A percentile compares a stretch with the other conserved stretches of the same genome.
Evolutionary conservation across 106 monocot species (phyloP).

Genomic region (Apostasia ramifera): DNA sequence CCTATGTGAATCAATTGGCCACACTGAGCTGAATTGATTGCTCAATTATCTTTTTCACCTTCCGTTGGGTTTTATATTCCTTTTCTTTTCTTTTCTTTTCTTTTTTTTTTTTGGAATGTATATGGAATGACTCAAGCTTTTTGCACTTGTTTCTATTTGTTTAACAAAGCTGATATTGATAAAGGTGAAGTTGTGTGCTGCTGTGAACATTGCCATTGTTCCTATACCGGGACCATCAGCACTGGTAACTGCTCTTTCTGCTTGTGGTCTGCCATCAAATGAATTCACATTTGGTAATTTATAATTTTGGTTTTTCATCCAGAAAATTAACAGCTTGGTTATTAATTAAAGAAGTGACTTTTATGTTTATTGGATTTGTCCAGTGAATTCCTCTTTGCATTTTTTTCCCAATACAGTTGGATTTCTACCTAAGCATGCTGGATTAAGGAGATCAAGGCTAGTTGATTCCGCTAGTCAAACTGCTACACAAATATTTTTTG

Average conservation of each 20-base stretch:
- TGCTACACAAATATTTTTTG: slow-evolving; percentile 79
- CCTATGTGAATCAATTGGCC: no score
- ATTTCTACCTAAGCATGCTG: slow-evolving; percentile 83
- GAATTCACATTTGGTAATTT: slow-evolving; percentile 92
- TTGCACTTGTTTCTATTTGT: no score
- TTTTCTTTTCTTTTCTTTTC: no score
- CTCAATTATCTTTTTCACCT: no score
- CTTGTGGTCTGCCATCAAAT: slow-evolving; percentile 70
- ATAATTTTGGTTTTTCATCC: background rate
- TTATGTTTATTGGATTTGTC: background rate
- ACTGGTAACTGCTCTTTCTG: slow-evolving; percentile 81
- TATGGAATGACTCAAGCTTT: no score
- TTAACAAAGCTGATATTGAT: background rate
- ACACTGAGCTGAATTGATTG: no score
- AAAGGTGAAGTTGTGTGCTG: slow-evolving; percentile 65
- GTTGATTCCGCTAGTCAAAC: slow-evolving; percentile 54
- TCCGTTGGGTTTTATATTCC: no score
- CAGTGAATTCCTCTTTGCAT: background rate
- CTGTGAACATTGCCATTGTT: slow-evolving; percentile 59
- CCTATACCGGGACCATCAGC: slow-evolving; percentile 97
- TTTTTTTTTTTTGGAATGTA: no score
- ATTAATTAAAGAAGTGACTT: background rate
- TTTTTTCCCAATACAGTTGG: slow-evolving; percentile 54
- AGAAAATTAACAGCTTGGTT: no score
- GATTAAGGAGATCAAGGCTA: slow-evolving; percentile 72